phyloP scores from a whole-genome alignment of 2,329 filamentous ascomycete species.

The Fusarium miscanthi region DNA sequence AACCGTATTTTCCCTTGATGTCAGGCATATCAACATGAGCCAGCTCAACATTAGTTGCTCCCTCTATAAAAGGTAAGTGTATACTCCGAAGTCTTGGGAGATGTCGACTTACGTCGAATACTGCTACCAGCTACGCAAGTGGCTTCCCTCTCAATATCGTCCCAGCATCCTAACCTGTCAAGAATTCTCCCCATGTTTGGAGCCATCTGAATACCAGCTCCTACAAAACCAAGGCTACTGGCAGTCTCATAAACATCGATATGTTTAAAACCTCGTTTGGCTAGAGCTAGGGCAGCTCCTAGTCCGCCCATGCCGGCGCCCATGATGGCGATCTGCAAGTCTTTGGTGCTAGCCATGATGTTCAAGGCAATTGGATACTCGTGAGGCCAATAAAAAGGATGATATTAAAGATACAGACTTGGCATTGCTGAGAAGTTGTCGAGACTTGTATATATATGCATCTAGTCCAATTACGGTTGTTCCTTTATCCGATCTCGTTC shows the following conservation, averaged over 20 bases:
- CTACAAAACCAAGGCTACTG: conserved; percentile 60
- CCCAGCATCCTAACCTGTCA: conserved; percentile 78
- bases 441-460: neutral
- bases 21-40: conserved; percentile 76
- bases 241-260: conserved; percentile 45
- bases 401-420: neutral
- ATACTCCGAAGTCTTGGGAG: neutral
- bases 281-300: conserved; percentile 53
- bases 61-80: conserved; percentile 59
- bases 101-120: conserved; percentile 39
- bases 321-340: conserved; percentile 41
- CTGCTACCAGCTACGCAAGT: conserved; percentile 46
- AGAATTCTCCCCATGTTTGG: conserved; percentile 85
- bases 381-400: neutral
- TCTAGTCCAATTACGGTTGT: conserved; percentile 6
- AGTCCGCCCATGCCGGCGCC: conserved; percentile 55
- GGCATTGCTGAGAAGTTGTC: neutral
- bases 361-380: no score
- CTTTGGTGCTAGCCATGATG: conserved; percentile 32
- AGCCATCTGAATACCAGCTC: conserved; percentile 85
- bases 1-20: conserved; percentile 75
- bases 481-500: conserved; percentile 32
- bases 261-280: conserved; percentile 44
- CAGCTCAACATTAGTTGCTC: conserved; percentile 76
- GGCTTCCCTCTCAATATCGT: conserved; percentile 60